Conservation (phyloP, 75 land plant genomes). For the Larix kaempferi region DNA sequence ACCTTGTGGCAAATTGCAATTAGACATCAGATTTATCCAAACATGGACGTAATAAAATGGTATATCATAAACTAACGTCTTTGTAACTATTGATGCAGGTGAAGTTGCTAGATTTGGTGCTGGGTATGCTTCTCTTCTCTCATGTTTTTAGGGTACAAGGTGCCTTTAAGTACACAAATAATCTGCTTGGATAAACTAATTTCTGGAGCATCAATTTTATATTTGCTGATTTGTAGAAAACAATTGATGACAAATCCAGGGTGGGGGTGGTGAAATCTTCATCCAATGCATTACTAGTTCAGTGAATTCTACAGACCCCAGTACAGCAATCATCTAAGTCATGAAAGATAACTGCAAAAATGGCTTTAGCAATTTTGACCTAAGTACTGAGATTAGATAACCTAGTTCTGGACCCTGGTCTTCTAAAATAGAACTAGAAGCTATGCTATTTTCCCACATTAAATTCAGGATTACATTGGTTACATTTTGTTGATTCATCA, state of each 20-base stretch:
- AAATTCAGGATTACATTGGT: neutral
- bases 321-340: neutral
- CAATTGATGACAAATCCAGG: neutral
- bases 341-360: neutral
- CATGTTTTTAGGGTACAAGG: neutral
- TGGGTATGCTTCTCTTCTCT: constrained; percentile 49
- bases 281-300: neutral
- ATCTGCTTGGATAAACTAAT: neutral
- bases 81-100: constrained; percentile 49
- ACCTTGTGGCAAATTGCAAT: neutral
- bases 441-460: neutral
- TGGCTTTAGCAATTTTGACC: constrained; percentile 1
- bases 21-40: too few species aligned
- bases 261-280: neutral
- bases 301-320: neutral
- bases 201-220: constrained; percentile 11
- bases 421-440: neutral
- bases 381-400: neutral
- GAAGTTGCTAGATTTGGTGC: constrained; percentile 89
- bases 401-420: too few species aligned
- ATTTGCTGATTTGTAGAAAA: neutral
- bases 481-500: neutral
- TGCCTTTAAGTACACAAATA: neutral
- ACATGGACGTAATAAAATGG: too few species aligned
- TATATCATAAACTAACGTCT: neutral